phyloP scores from a whole-genome alignment of 2,329 filamentous ascomycete genomes.

The Colletotrichum somersetense region DNA sequence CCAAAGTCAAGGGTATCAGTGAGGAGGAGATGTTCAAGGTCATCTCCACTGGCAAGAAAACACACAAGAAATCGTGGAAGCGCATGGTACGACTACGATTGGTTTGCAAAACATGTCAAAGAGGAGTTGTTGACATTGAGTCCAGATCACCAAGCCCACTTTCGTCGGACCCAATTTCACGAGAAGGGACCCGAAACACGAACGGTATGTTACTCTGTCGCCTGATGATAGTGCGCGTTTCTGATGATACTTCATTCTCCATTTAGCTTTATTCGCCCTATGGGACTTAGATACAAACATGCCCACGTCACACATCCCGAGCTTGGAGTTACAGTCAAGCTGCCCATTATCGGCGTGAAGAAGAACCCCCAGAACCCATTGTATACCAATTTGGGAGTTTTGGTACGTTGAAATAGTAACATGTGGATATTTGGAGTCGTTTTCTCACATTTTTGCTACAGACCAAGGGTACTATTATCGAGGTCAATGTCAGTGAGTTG shows the following conservation, averaged over 20 bases:
- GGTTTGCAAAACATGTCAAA: slow-evolving; percentile 61
- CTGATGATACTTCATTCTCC: background rate
- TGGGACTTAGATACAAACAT: slow-evolving; percentile 64
- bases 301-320: slow-evolving; percentile 77
- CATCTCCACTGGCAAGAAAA: slow-evolving; percentile 96
- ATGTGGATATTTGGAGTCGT: background rate
- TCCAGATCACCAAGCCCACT: slow-evolving; percentile 78
- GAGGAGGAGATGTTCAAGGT: slow-evolving; percentile 99
- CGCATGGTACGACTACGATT: slow-evolving; percentile 68
- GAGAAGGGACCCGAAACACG: slow-evolving; percentile 84
- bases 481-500: slow-evolving; percentile 94
- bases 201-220: slow-evolving; percentile 47
- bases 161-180: slow-evolving; percentile 96
- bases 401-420: slow-evolving; percentile 78
- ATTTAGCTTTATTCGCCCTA: slow-evolving; percentile 60
- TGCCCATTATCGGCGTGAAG: slow-evolving; percentile 79
- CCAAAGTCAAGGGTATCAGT: slow-evolving; percentile 78
- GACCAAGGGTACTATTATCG: slow-evolving; percentile 57
- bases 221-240: background rate
- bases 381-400: slow-evolving; percentile 91
- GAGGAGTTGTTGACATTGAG: background rate
- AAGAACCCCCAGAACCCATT: slow-evolving; percentile 83
- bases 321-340: slow-evolving; percentile 73
- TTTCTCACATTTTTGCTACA: background rate
- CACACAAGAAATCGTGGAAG: slow-evolving; percentile 85